Evolutionary conservation across 768 basidiomycete genomes (phyloP).

Genomic region (Panaeolus cyanescens): DNA sequence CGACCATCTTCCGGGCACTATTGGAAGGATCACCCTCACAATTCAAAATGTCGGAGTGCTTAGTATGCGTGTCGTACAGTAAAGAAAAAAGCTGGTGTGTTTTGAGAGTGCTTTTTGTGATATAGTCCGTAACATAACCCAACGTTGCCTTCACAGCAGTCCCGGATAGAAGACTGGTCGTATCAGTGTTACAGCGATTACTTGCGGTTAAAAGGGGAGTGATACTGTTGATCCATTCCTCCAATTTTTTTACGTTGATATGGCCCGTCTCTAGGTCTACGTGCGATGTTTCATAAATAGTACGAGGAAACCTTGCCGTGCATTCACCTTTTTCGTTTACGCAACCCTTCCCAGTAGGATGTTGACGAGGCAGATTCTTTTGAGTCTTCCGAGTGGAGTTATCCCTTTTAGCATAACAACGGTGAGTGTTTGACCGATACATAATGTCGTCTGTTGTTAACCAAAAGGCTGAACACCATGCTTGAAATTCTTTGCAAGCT

Average conservation of each 20-base stretch:
- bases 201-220: conserved; percentile 26
- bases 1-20: conserved; percentile 31
- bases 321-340: conserved; percentile 29
- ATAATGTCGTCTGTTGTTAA: conserved; percentile 30
- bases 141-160: conserved; percentile 37
- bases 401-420: conserved; percentile 12
- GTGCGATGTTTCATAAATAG: conserved; percentile 9
- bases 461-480: conserved; percentile 20
- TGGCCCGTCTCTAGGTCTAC: conserved; percentile 25
- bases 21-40: conserved; percentile 11
- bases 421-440: conserved; percentile 28
- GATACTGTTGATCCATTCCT: conserved; percentile 37
- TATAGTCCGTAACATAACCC: conserved; percentile 44
- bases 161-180: no score
- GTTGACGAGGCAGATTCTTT: background rate
- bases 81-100: conserved; percentile 38
- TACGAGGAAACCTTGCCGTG: conserved; percentile 34
- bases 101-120: conserved; percentile 41
- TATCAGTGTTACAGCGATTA: conserved; percentile 38
- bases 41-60: conserved; percentile 22
- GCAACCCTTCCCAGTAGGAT: conserved; percentile 18
- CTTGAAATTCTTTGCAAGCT: conserved; percentile 12
- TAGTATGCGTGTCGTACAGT: conserved; percentile 24
- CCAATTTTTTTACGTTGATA: conserved; percentile 31
- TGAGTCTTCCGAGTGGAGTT: background rate